phyloP scores from a whole-genome alignment of 495 filamentous ascomycete genomes.

The Schizothecium vesticola region DNA sequence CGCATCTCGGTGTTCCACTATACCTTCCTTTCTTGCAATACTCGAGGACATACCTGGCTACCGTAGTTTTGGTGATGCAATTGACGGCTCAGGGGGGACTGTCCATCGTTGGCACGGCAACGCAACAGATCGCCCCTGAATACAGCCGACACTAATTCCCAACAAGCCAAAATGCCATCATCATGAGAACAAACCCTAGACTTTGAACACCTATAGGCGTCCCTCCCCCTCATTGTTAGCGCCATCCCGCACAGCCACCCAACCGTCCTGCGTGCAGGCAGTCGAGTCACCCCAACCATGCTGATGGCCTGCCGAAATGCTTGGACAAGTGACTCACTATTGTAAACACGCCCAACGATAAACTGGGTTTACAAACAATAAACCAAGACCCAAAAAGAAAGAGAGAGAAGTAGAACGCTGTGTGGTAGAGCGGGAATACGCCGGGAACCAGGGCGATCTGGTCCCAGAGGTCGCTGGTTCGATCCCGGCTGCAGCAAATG shows the following conservation, averaged over 20 bases:
- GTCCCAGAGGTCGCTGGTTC: slow-evolving; percentile 5
- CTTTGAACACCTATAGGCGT: background rate
- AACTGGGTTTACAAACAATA: background rate
- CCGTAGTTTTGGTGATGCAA: background rate
- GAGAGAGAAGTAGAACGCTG: background rate
- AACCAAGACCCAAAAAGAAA: background rate
- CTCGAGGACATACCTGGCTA: too few relatives aligned
- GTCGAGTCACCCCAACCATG: background rate
- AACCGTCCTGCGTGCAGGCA: background rate
- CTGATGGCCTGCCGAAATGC: too few relatives aligned
- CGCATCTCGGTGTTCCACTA: too few relatives aligned
- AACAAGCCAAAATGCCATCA: background rate
- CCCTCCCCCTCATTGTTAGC: background rate
- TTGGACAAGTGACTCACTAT: background rate
- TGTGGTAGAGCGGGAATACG: slow-evolving; percentile 8
- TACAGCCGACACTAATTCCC: too few relatives aligned
- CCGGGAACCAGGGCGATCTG: background rate
- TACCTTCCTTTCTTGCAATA: too few relatives aligned
- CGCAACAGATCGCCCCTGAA: background rate
- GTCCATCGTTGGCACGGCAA: background rate
- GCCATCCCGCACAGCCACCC: background rate
- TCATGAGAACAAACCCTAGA: background rate
- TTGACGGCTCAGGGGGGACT: background rate
- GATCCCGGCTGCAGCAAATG: slow-evolving; percentile 1
- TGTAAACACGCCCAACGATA: background rate